Percentiles rank a stretch among this genome's conserved stretches.
phyloP scores from a whole-genome alignment of 352 stramenopile genomes.

The Pythium volutum region DNA sequence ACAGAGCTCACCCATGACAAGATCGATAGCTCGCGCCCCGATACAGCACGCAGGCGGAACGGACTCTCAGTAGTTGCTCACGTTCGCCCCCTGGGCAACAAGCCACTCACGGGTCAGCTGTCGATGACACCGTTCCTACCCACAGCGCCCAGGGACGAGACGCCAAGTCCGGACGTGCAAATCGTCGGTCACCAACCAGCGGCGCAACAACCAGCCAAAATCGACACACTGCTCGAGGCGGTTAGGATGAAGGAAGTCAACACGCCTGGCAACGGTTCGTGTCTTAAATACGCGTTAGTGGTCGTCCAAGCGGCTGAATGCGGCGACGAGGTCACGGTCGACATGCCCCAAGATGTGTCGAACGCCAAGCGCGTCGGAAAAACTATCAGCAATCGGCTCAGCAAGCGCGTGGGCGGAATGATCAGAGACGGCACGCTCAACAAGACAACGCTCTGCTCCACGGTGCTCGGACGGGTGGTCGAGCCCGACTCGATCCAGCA shows the following conservation, averaged over 20 bases:
- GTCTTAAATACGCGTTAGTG: slow-evolving; percentile 1
- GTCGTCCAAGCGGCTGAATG: neutral
- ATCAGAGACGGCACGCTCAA: neutral
- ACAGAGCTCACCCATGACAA: neutral
- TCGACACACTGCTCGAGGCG: neutral
- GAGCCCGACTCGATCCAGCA: slow-evolving; percentile 2
- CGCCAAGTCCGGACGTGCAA: neutral
- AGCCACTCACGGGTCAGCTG: neutral
- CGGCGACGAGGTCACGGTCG: neutral
- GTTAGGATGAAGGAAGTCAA: neutral
- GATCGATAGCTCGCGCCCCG: neutral
- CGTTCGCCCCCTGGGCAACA: no score
- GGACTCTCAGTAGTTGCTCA: no score
- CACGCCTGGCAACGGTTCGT: slow-evolving; percentile 5
- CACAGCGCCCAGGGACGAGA: no score
- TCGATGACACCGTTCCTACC: slow-evolving; percentile 2
- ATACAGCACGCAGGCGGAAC: no score
- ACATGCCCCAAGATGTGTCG: neutral
- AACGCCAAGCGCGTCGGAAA: no score
- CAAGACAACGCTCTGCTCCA: neutral
- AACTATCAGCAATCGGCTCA: no score
- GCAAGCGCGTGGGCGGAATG: neutral
- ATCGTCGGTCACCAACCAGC: no score
- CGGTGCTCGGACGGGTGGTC: neutral
- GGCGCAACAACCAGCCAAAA: no score